Evolutionary conservation across 768 basidiomycete species (phyloP).

Genomic region (Pleurotus ostreatus): DNA sequence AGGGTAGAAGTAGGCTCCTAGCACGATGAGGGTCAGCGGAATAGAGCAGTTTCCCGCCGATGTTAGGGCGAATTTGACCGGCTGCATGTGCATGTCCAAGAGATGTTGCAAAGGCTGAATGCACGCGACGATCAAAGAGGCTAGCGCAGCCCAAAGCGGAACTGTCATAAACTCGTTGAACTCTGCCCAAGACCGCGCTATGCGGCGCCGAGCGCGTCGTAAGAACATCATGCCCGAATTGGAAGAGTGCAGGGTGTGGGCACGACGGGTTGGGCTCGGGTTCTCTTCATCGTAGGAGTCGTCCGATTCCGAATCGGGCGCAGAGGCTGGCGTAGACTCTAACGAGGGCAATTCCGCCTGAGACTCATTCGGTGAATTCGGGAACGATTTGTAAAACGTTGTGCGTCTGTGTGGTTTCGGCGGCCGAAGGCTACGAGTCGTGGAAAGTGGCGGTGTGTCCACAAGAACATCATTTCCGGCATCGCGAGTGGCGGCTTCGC

Average conservation of each 20-base stretch:
- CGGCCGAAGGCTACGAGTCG: background rate
- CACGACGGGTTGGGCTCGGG: slow-evolving; percentile 6
- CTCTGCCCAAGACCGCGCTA: slow-evolving; percentile 28
- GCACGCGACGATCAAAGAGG: slow-evolving; percentile 75
- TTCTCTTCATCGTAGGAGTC: slow-evolving; percentile 16
- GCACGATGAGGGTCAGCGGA: slow-evolving; percentile 85
- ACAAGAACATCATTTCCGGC: slow-evolving; percentile 5
- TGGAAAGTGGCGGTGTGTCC: slow-evolving; percentile 6
- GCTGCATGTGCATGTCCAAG: slow-evolving; percentile 59
- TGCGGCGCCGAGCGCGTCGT: slow-evolving; percentile 20
- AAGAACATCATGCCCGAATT: slow-evolving; percentile 8
- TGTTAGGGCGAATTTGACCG: slow-evolving; percentile 64
- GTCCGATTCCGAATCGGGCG: slow-evolving; percentile 16
- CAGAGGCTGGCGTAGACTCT: slow-evolving; percentile 15
- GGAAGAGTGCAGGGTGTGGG: background rate
- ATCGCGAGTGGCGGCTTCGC: slow-evolving; percentile 16
- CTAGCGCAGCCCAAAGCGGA: slow-evolving; percentile 77
- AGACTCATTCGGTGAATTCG: slow-evolving; percentile 49
- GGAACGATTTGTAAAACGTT: slow-evolving; percentile 63
- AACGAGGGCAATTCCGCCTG: slow-evolving; percentile 27
- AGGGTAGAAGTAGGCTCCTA: slow-evolving; percentile 87
- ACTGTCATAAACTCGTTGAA: slow-evolving; percentile 82
- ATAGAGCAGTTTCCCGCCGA: slow-evolving; percentile 76
- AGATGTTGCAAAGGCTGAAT: slow-evolving; percentile 69
- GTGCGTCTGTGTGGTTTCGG: slow-evolving; percentile 23